These are phyloP conservation scores for Phylloporus sp. DNA, from an alignment of 1,284 basidiomycete species.

Conservation along the genomic window DNA sequence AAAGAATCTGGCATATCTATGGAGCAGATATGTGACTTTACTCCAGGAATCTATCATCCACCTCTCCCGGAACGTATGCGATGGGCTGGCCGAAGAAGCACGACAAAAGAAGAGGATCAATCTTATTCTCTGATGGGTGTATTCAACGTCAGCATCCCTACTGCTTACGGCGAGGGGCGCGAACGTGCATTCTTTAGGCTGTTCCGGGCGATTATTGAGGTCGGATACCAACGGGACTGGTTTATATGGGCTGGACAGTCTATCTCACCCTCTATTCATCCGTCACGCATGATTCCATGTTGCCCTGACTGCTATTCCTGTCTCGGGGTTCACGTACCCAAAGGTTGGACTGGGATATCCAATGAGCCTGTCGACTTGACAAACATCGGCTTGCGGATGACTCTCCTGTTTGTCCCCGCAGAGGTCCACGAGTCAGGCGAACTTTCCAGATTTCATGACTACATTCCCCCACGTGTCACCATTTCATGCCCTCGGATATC, in stretches of 20 bases:
- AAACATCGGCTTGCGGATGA: slow-evolving; percentile 2
- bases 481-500: slow-evolving; percentile 3
- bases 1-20: slow-evolving; percentile 3
- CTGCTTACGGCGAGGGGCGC: slow-evolving; percentile 5
- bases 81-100: slow-evolving; percentile 1
- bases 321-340: neutral
- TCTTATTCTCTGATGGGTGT: slow-evolving; percentile 5
- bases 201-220: slow-evolving; percentile 5
- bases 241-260: slow-evolving; percentile 3
- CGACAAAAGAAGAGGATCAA: slow-evolving; percentile 6
- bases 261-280: slow-evolving; percentile 6
- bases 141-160: slow-evolving; percentile 3
- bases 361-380: slow-evolving; percentile 1
- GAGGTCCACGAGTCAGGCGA: neutral
- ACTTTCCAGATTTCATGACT: neutral
- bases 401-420: slow-evolving; percentile 3
- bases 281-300: slow-evolving; percentile 7
- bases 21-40: slow-evolving; percentile 2
- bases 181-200: slow-evolving; percentile 7
- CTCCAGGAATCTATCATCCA: slow-evolving; percentile 2
- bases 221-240: slow-evolving; percentile 7
- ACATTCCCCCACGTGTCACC: neutral
- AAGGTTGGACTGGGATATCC: neutral
- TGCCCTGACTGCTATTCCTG: neutral
- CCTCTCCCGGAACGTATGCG: slow-evolving; percentile 5